Conservation (phyloP, 176 grass and related monocot genomes). For the Oryza coarctata region DNA sequence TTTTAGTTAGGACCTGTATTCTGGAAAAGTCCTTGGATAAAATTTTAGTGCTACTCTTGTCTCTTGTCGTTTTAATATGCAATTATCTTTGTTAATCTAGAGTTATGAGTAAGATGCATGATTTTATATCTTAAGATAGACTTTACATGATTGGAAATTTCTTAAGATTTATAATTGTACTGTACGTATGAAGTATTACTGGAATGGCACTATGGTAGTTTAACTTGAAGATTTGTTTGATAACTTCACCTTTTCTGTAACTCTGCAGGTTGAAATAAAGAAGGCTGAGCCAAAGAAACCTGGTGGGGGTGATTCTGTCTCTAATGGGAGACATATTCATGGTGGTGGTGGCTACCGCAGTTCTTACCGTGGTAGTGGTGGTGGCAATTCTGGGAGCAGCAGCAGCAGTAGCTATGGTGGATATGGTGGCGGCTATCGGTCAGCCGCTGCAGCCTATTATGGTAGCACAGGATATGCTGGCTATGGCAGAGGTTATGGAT, state of each 20-base stretch:
- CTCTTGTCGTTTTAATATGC: background rate
- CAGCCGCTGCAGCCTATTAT: conserved; percentile 49
- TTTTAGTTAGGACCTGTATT: conserved; percentile 13
- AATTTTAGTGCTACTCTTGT: background rate
- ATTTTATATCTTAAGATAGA: conserved; percentile 20
- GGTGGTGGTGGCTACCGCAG: conserved; percentile 43
- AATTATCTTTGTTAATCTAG: conserved; percentile 8
- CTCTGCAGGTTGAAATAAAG: conserved; percentile 96
- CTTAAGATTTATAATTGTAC: background rate
- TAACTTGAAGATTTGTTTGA: background rate
- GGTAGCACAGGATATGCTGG: conserved; percentile 64
- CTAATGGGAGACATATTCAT: conserved; percentile 52
- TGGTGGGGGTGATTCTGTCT: conserved; percentile 57
- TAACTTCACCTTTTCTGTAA: background rate
- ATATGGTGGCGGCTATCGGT: conserved; percentile 54
- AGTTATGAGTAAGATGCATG: background rate
- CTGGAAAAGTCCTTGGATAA: background rate
- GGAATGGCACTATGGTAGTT: background rate
- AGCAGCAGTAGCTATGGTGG: conserved; percentile 36
- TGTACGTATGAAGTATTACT: background rate
- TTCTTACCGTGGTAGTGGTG: conserved; percentile 49
- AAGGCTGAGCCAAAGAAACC: conserved; percentile 95
- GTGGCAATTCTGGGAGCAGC: conserved; percentile 35
- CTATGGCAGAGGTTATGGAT: conserved; percentile 61
- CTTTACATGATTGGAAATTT: conserved; percentile 6